A percentile compares a stretch with the other conserved stretches of the same genome.
phyloP scores from a whole-genome alignment of 352 stramenopile species.

The Globisporangium mamillatum region DNA sequence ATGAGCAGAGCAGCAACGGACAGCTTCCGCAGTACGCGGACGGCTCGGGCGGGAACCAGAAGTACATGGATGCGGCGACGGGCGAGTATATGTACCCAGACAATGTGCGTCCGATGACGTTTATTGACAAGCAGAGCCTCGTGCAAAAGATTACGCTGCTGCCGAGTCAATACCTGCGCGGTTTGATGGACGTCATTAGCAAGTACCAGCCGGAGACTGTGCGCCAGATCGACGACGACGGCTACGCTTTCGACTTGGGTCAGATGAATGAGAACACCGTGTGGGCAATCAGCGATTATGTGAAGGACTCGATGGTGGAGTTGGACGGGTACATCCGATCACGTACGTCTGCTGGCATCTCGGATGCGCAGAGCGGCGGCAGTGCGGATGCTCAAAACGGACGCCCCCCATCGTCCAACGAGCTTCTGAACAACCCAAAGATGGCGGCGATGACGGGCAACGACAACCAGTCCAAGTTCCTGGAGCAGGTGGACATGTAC shows the following conservation, averaged over 20 bases:
- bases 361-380: conserved; percentile 9
- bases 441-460: conserved; percentile 68
- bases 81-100: conserved; percentile 87
- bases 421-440: conserved; percentile 59
- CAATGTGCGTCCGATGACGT: conserved; percentile 83
- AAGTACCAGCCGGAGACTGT: conserved; percentile 87
- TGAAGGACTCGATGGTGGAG: conserved; percentile 85
- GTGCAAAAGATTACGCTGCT: conserved; percentile 87
- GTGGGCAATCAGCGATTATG: conserved; percentile 86
- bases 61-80: conserved; percentile 58
- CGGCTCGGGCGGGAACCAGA: conserved; percentile 66
- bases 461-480: conserved; percentile 82
- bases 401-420: conserved; percentile 7
- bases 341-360: conserved; percentile 41
- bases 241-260: conserved; percentile 83
- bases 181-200: conserved; percentile 86
- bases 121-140: conserved; percentile 78
- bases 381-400: conserved; percentile 14
- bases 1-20: conserved; percentile 25
- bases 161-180: conserved; percentile 78
- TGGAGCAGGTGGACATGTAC: conserved; percentile 88
- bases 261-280: conserved; percentile 90
- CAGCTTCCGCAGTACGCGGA: conserved; percentile 35
- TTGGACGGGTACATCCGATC: conserved; percentile 83
- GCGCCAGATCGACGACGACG: conserved; percentile 83